These are phyloP conservation scores for Saccharomycopsis schoenii DNA, from an alignment of 805 yeast species.

Conservation along the genomic window DNA sequence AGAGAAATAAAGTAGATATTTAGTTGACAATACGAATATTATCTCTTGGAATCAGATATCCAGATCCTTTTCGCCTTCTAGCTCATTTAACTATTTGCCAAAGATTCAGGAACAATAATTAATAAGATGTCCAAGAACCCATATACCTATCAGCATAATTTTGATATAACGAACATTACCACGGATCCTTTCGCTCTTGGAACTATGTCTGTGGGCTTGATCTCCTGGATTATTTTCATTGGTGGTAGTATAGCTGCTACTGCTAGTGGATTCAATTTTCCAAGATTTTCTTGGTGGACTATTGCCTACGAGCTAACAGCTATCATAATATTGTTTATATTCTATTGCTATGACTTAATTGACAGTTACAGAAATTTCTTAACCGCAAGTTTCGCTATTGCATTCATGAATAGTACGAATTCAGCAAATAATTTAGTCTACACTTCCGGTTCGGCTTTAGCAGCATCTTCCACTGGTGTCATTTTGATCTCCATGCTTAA, in stretches of 20 bases:
- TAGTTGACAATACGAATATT: too few relatives aligned
- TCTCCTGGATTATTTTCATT: conserved; percentile 83
- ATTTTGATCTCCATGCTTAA: conserved; percentile 75
- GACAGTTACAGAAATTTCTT: conserved; percentile 54
- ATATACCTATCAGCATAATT: conserved; percentile 22
- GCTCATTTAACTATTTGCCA: too few relatives aligned
- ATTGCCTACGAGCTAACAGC: conserved; percentile 66
- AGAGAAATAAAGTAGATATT: too few relatives aligned
- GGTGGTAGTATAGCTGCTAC: conserved; percentile 66
- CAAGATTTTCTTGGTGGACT: conserved; percentile 96
- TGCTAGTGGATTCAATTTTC: conserved; percentile 33
- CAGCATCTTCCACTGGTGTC: conserved; percentile 90
- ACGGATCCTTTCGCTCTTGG: conserved; percentile 86
- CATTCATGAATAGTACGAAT: conserved; percentile 78
- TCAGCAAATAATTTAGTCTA: conserved; percentile 75
- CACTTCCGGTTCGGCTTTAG: conserved; percentile 48
- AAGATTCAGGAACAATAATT: background rate
- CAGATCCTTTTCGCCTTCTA: too few relatives aligned
- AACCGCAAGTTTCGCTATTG: conserved; percentile 40
- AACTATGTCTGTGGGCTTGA: conserved; percentile 59
- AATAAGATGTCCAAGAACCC: conserved; percentile 17
- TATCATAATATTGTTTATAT: conserved; percentile 38
- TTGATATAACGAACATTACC: conserved; percentile 39
- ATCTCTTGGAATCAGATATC: too few relatives aligned
- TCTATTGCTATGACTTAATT: conserved; percentile 52